Base-by-base conservation (phyloP, 2,329 filamentous ascomycete genomes). In the Cytospora leucostoma region DNA sequence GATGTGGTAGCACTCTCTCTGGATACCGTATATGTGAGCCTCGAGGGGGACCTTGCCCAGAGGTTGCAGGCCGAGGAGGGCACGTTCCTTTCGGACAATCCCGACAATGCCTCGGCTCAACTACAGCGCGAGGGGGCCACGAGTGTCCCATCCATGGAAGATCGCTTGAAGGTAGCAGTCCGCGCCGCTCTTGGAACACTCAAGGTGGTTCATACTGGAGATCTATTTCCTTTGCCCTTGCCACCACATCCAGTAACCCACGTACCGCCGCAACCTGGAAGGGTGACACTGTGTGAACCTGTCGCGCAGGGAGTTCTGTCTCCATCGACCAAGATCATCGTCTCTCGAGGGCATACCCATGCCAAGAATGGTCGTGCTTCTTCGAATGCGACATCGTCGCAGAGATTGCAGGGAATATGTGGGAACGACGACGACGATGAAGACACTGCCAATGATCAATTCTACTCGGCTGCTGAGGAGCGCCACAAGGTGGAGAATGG, bases 271-370 rank as follows among this genome's bases (percentile, higher is more conserved):
- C 91, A 92, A 50, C 92, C 93, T 0, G 95, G 92, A 50, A 93
- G 90, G 76, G 91, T 98, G 65, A 88, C 91, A 55, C 86, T 96
- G n/a, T 98, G 93, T 73, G 95, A 99, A 74, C 95, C 95, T 10
- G 93, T 98, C 17, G 87, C 91, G 7, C 95, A 99, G 75, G 95
- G 95, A 10, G 75, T 95, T 6, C 74, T 99, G 54, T 83, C 88
- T 10, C 83, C 91, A 0, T 84, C 80, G 13, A 99, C 93, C 17
- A 93, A 90, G 70, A 92, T 99, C 63, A 88, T 99, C 32, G 81
- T 98, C 27, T 88, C 91, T 55, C 84, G 84, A 33, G 84, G 86
- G 5, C 84, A 81, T 68, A 81, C 80, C 32, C 84, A 85, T 63
- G 81, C 74, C 71, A 88, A 85, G 78, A 82, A 73, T 73, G 76